Percentiles rank a stretch among this genome's conserved stretches.
These are phyloP conservation scores for Otatea glauca DNA, from an alignment of 176 grass and related monocot genomes.

Conservation along the genomic window DNA sequence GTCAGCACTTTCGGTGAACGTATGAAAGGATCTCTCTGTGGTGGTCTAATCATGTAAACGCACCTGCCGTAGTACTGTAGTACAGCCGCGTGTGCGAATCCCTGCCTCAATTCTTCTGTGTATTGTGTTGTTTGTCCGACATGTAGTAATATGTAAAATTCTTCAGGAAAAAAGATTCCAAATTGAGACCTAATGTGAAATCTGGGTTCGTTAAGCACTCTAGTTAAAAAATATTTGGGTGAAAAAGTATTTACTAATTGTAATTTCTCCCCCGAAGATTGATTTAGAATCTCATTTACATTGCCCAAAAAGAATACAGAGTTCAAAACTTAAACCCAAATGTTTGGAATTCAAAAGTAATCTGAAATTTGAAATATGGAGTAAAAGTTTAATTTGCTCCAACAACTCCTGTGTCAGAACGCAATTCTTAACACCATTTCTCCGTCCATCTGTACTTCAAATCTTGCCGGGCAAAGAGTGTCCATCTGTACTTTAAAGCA, in stretches of 20 bases:
- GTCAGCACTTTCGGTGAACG: neutral
- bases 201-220: neutral
- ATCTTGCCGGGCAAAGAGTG: too few relatives aligned
- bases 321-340: neutral
- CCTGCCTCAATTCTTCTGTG: neutral
- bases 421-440: neutral
- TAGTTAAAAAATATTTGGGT: neutral
- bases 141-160: neutral
- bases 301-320: neutral
- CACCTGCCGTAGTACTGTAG: neutral
- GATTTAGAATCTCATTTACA: neutral
- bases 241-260: neutral
- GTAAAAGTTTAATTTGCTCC: neutral
- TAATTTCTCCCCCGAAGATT: neutral
- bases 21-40: too few relatives aligned
- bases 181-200: neutral
- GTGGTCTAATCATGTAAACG: neutral
- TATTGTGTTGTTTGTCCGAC: neutral
- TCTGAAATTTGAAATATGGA: neutral
- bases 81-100: neutral
- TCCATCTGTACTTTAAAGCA: neutral
- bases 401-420: neutral
- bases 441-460: neutral
- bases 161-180: neutral
- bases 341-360: neutral